These are phyloP conservation scores for Mortierella sp. DNA, from an alignment of 371 early-diverging fungal species.

Conservation along the genomic window DNA sequence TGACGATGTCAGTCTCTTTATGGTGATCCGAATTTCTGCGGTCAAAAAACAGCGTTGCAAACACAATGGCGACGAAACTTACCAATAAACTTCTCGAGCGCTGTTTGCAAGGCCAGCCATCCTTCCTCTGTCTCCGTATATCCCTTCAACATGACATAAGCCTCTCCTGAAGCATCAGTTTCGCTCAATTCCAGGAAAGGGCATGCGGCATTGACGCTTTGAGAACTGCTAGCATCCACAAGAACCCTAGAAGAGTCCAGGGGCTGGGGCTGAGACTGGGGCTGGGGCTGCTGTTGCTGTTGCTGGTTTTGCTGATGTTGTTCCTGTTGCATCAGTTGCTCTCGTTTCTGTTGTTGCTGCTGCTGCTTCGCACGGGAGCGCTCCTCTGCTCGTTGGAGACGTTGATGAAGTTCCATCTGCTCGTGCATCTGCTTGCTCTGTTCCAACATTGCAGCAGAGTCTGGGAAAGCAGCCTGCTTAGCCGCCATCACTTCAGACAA, in stretches of 20 bases:
- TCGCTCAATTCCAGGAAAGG: conserved; percentile 30
- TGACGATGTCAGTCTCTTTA: neutral
- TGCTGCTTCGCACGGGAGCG: conserved; percentile 6
- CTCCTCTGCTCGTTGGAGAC: conserved; percentile 14
- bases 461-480: conserved; percentile 28
- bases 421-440: conserved; percentile 13
- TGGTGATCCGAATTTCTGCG: too few relatives aligned
- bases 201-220: conserved; percentile 3
- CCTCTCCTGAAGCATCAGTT: conserved; percentile 1
- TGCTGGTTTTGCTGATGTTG: neutral
- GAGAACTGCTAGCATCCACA: neutral
- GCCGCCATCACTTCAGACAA: conserved; percentile 28
- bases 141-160: conserved; percentile 25
- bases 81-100: conserved; percentile 36
- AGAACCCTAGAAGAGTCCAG: neutral
- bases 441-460: conserved; percentile 28
- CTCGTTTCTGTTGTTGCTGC: neutral
- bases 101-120: conserved; percentile 35
- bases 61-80: neutral
- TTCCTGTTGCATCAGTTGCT: neutral
- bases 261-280: neutral
- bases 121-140: conserved; percentile 53
- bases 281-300: neutral
- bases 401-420: conserved; percentile 6
- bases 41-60: too few relatives aligned